Conservation (phyloP, 1,139 yeast species). For the Lodderomyces elongisporus region DNA sequence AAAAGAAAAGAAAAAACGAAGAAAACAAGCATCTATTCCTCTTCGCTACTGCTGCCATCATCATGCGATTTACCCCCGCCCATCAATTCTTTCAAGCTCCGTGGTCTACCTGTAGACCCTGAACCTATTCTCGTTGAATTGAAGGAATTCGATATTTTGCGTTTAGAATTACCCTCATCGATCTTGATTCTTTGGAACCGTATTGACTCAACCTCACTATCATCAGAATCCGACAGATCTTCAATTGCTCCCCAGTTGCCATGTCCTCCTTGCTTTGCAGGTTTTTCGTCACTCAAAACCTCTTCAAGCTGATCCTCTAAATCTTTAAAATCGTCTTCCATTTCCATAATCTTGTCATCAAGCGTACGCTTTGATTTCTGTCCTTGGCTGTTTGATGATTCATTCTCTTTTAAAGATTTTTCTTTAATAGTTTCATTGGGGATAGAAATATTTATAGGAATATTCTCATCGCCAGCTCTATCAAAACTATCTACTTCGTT, state of each 20-base stretch:
- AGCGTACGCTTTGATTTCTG: not conserved
- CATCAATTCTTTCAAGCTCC: conserved; percentile 36
- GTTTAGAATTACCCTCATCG: conserved; percentile 9
- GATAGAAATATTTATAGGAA: too few relatives aligned
- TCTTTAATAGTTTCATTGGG: too few relatives aligned
- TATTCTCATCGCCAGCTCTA: conserved; percentile 9
- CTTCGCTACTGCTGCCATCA: conserved; percentile 39
- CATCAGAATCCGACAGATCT: conserved; percentile 21
- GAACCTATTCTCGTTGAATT: not conserved
- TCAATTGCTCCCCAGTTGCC: too few relatives aligned
- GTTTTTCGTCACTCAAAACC: conserved; percentile 26
- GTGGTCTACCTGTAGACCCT: conserved; percentile 23
- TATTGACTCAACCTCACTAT: conserved; percentile 22
- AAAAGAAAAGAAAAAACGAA: too few relatives aligned
- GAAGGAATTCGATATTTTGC: not conserved
- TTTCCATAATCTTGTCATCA: conserved; percentile 13
- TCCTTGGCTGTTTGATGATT: not conserved
- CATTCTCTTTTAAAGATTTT: not conserved
- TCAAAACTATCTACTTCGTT: too few relatives aligned
- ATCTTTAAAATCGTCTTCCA: conserved; percentile 42
- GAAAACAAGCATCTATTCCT: too few relatives aligned
- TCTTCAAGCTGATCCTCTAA: conserved; percentile 43
- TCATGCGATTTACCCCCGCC: conserved; percentile 26
- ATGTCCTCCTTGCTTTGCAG: not conserved
- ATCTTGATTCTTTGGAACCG: conserved; percentile 22